A percentile compares a stretch with the other conserved stretches of the same genome.
These are phyloP conservation scores for Balamuthia mandrillaris DNA, from an alignment of 208 protist genomes.

Conservation along the genomic window DNA sequence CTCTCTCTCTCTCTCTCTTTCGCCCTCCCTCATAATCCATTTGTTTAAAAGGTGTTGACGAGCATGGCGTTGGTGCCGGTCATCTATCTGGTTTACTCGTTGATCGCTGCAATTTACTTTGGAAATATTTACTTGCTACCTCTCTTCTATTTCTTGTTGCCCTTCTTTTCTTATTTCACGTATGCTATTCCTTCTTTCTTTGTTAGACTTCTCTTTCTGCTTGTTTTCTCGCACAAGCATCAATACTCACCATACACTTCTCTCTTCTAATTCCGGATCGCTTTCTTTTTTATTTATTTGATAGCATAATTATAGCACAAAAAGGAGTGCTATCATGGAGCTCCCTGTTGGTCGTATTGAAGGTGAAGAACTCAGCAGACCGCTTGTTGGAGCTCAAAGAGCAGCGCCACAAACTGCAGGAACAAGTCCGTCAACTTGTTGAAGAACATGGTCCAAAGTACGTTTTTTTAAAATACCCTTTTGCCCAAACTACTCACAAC, in stretches of 20 bases:
- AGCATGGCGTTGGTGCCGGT: background rate
- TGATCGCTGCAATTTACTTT: background rate
- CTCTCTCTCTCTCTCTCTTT: background rate
- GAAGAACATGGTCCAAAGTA: background rate
- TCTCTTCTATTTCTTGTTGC: background rate
- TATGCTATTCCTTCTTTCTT: background rate
- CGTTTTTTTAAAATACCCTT: background rate
- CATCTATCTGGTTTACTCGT: background rate
- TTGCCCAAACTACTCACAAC: background rate
- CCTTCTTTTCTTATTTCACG: conserved; percentile 34
- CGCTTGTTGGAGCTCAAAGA: background rate
- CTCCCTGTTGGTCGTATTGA: background rate
- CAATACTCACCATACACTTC: background rate
- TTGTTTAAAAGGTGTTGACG: background rate
- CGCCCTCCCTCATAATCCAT: background rate
- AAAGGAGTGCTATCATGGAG: conserved; percentile 8
- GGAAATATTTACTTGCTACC: background rate
- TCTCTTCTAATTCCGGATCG: background rate
- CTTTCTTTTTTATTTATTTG: background rate
- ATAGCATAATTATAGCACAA: background rate
- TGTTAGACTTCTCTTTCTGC: background rate
- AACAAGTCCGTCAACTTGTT: background rate
- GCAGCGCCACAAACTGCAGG: background rate
- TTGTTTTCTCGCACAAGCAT: background rate
- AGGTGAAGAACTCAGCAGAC: background rate